These are phyloP conservation scores for Aspergillus bridgeri DNA, from an alignment of 495 filamentous ascomycete species.

Conservation along the genomic window DNA sequence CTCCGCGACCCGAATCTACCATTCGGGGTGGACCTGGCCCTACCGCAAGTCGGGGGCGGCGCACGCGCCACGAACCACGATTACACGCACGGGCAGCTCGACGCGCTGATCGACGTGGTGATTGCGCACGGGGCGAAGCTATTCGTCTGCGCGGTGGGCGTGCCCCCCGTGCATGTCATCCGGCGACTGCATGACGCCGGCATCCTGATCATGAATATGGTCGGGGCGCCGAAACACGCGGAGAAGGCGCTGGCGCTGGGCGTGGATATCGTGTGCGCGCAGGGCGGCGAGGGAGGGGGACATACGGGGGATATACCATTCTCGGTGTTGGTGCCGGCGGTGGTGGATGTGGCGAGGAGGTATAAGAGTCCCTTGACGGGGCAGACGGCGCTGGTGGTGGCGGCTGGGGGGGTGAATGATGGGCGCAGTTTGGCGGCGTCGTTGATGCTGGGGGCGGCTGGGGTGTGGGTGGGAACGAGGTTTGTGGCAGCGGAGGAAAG, in stretches of 20 bases:
- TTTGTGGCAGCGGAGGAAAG: slow-evolving; percentile 80
- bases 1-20: slow-evolving; percentile 61
- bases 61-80: slow-evolving; percentile 88
- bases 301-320: slow-evolving; percentile 77
- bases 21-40: slow-evolving; percentile 84
- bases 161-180: slow-evolving; percentile 67
- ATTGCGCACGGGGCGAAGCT: slow-evolving; percentile 73
- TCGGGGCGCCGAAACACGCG: slow-evolving; percentile 85
- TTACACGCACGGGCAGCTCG: slow-evolving; percentile 80
- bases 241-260: slow-evolving; percentile 76
- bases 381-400: slow-evolving; percentile 62
- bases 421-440: slow-evolving; percentile 66
- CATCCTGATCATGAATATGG: slow-evolving; percentile 91
- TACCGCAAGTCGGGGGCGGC: slow-evolving; percentile 75
- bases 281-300: slow-evolving; percentile 76
- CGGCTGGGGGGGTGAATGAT: slow-evolving; percentile 71
- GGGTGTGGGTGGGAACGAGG: slow-evolving; percentile 82
- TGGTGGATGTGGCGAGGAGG: slow-evolving; percentile 65
- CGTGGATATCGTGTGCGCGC: slow-evolving; percentile 80
- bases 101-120: slow-evolving; percentile 76
- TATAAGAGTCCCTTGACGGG: slow-evolving; percentile 57
- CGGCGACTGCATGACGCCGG: slow-evolving; percentile 69
- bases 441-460: slow-evolving; percentile 69
- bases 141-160: slow-evolving; percentile 81
- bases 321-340: slow-evolving; percentile 68